These are phyloP conservation scores for Penicillium rolfsii DNA, from an alignment of 2,329 filamentous ascomycete species.

Conservation along the genomic window DNA sequence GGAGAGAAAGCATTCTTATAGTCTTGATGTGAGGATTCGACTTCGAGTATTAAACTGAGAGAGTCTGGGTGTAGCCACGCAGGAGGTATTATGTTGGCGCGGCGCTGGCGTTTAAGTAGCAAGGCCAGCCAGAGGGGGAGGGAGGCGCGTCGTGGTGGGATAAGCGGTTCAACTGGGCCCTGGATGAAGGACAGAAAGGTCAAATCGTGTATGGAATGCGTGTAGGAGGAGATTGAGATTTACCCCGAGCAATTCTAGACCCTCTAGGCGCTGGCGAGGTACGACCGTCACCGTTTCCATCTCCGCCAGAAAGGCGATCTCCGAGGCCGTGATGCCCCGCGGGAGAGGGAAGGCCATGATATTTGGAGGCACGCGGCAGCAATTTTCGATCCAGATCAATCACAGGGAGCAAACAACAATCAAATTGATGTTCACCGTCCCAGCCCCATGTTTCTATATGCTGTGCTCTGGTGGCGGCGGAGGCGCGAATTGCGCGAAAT, in stretches of 20 bases:
- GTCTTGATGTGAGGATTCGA: conserved; percentile 69
- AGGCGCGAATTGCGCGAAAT: conserved; percentile 20
- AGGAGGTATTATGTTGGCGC: conserved; percentile 89
- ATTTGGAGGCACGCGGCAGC: conserved; percentile 32
- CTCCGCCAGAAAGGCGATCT: conserved; percentile 93
- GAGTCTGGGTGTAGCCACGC: conserved; percentile 81
- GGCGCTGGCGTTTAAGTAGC: conserved; percentile 88
- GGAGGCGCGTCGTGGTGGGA: conserved; percentile 76
- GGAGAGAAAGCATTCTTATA: conserved; percentile 75
- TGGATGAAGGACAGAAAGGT: conserved; percentile 44
- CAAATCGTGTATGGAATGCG: conserved; percentile 1
- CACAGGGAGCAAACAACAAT: conserved; percentile 1
- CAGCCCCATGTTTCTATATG: conserved; percentile 8
- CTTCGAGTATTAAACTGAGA: conserved; percentile 74
- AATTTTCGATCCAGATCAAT: not conserved
- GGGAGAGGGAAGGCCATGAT: conserved; percentile 65
- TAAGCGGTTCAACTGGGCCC: conserved; percentile 76
- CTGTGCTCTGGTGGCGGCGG: conserved; percentile 4
- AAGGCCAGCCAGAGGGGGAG: conserved; percentile 94
- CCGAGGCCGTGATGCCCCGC: conserved; percentile 74
- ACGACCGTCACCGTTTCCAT: conserved; percentile 96
- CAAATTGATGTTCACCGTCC: conserved; percentile 7
- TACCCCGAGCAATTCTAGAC: conserved; percentile 82
- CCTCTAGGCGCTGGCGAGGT: conserved; percentile 85
- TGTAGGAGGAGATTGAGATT: conserved; percentile 46